Base-by-base conservation (phyloP, 2,329 filamentous ascomycete species). In the Periconia digitata region DNA sequence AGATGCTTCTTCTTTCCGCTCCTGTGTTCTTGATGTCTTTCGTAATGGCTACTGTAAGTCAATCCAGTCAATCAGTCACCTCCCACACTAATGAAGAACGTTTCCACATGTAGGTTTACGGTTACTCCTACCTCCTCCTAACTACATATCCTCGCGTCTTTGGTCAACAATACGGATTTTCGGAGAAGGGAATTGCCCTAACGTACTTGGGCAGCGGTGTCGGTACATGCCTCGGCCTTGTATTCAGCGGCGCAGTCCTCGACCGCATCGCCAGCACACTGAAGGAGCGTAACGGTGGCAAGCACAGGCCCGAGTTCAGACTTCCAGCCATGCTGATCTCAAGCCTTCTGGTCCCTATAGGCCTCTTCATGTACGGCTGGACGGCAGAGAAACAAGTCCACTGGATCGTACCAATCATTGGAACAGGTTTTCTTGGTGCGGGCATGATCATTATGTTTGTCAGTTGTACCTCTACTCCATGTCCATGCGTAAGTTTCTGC, bases 121-220 rank as follows among this genome's bases (percentile, higher is more conserved):
- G 27, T 15, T 32, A 32, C 27, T 15, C n/a, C 10, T 32, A 32
- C 27, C 27, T 32, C 27, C 44, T 49, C 6, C 51, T 50, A 49
- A 86, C 84, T 73, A 86, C 90, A 22, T 83, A 83, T 62, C 89
- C 90, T 0, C 84, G 91, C 50, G 85, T 94, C 51, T 95, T 92
- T 71, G 76, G 77, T 10, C 74, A 85, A 21, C 71, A 80, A 51
- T 85, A 90, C 22, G 87, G 87, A 50, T 95, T 90, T 89, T 77
- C 78, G 1, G 75, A 85, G 0, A 84, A 86, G 1, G 37, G 86
- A 35, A 82, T 84, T 0, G 90, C 90, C 0, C 80, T 95, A 5
- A 80, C 89, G 1, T 95, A 92, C 68, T 58, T 85, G 6, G 90
- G 88, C 10, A 83, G 84, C 43, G 80, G 79, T 1, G 69, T 78